These are phyloP conservation scores for Metarhizium rileyi DNA, from an alignment of 2,329 filamentous ascomycete genomes.

Conservation along the genomic window DNA sequence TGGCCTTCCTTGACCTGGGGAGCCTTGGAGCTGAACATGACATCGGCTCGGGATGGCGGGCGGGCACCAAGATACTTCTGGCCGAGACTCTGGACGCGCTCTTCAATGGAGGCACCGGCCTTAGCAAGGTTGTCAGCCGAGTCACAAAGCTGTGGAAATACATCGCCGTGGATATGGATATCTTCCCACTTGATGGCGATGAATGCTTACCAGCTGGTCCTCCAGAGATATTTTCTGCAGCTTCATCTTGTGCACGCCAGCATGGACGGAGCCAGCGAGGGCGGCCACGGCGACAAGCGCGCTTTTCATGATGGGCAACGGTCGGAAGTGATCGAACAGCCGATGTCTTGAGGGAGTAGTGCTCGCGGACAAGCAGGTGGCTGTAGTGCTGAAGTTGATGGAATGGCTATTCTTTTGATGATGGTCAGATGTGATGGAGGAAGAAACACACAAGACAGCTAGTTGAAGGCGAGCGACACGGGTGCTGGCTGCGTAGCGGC, in stretches of 20 bases:
- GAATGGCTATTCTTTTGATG: background rate
- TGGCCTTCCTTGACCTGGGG: slow-evolving; percentile 59
- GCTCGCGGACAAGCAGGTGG: background rate
- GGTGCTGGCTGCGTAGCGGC: background rate
- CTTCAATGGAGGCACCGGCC: slow-evolving; percentile 69
- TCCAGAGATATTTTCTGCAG: slow-evolving; percentile 90
- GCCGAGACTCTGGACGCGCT: slow-evolving; percentile 71
- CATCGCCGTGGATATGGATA: slow-evolving; percentile 9
- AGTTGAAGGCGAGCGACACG: background rate
- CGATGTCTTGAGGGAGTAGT: background rate
- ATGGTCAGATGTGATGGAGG: background rate
- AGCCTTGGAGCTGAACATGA: slow-evolving; percentile 69
- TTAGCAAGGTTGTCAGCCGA: slow-evolving; percentile 23
- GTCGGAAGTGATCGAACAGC: slow-evolving; percentile 6
- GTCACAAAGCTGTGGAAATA: background rate
- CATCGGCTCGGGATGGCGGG: slow-evolving; percentile 57
- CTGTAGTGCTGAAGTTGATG: background rate
- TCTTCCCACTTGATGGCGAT: background rate
- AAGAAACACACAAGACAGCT: background rate
- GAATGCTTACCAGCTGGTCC: slow-evolving; percentile 73
- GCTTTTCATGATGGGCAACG: slow-evolving; percentile 66
- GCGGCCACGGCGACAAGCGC: slow-evolving; percentile 67
- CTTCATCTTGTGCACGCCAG: slow-evolving; percentile 90
- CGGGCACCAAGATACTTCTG: slow-evolving; percentile 92
- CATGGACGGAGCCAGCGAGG: slow-evolving; percentile 74